Base-by-base conservation (phyloP, 768 basidiomycete genomes). In the Termitomyces bulborhizus region DNA sequence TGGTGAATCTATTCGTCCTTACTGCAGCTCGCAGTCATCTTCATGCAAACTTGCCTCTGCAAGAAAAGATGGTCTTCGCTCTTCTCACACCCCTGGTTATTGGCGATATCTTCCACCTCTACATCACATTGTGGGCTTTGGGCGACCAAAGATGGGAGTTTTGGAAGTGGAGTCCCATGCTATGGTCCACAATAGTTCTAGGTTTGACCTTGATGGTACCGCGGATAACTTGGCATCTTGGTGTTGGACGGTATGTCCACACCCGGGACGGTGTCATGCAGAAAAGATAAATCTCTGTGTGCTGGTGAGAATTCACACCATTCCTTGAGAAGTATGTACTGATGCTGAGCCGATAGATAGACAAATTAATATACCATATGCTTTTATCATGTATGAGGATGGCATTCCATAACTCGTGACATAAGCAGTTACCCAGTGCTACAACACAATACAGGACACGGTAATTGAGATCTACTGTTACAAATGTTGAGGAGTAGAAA, bases 161-260 rank as follows among this genome's bases (percentile, higher is more conserved):
- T 18, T 62, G 66, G 42, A 75, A 71, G 26, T 90, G 88, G 88
- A 81, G 73, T 58, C 79, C 83, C 0, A 84, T 87, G 80, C 66
- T 89, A 18, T 87, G 85, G 82, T 72, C 78, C 5, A 90, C 87
- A 0, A 63, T 89, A 16, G 46, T 83, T 15, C 64, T 86, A 12
- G 88, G 88, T 0, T 60, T 88, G 36, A 79, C 78, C 13, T 66
- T 91, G 48, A 71, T 90, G 76, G 68, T 90, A 46, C 88, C 89
- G 11, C 77, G 89, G 26, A 64, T 86, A 18, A 77, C 81, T 58
- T 91, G 89, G 89, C 83, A 87, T 65, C 61, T 88, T 47, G 89
- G 89, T 8, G 72, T 90, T 51, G 87, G 85, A 55, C 77, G 89
- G 46, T 90, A 89, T 66, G 81, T 84, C 12, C 81, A 90, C 63